Base-by-base conservation (phyloP, 2,329 filamentous ascomycete species). In the Ophiostoma quercus region DNA sequence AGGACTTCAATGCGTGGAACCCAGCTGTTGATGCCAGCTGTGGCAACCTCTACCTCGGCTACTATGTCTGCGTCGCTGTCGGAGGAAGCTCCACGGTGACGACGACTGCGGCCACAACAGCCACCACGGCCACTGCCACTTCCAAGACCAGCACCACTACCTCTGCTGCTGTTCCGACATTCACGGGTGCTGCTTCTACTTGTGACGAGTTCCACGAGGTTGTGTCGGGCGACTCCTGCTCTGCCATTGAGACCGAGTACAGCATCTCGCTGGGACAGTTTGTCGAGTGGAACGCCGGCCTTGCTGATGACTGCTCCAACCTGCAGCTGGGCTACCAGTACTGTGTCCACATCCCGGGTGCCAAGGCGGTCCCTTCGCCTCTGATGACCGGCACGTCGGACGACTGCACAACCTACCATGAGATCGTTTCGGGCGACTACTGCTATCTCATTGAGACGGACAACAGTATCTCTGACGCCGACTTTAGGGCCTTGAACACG, bases 381-480 rank as follows among this genome's bases (percentile, higher is more conserved):
- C 39, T 76, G 66, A 60, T 65, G 60, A 67, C 74, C 9, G 72
- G 71, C 54, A 47, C 73, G 3, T 66, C 69, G 3, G 32, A 57
- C 41, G 67, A 72, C 70, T 80, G 79, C 75, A 75, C 73, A n/a
- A 67, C 73, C 41, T 79, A 76, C 75, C 77, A 78, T 73, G 75
- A 73, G 41, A 72, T 78, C 34, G 74, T 73, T 47, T 73, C 71
- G 8, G 77, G 78, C 62, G 77, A 79, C 68, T 72, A 39, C 19
- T 81, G 80, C 74, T 51, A 70, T 19, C 25, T n/a, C 39, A 71
- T 75, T 57, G 71, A 69, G 25, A 41, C 34, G 14, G 69, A 32
- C 29, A 63, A 63, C 14, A 14, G 6, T 6, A 22, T 66, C 37
- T 39, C 37, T 1, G n/a, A 34, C 19, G 34, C 63, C 63, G 63